Conservation (phyloP, 192 early-diverging fungal genomes). For the Jimgerdemannia flammicorona region DNA sequence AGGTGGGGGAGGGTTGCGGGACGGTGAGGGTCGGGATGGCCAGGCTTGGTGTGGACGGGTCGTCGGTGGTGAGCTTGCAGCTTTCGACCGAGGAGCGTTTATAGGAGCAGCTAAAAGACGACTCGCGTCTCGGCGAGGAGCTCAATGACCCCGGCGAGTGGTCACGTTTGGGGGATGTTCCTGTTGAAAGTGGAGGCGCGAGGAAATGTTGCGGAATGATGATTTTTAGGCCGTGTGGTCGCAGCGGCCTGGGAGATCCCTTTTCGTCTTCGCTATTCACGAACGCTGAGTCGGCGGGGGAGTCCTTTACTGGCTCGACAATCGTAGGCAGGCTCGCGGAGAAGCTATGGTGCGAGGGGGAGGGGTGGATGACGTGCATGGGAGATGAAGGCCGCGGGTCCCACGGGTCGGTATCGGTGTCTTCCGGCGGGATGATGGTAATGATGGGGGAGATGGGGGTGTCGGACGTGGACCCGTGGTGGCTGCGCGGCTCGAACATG, state of each 20-base stretch:
- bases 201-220: neutral
- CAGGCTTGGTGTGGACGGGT: neutral
- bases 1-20: neutral
- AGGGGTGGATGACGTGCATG: neutral
- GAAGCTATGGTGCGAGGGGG: neutral
- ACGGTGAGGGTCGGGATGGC: neutral
- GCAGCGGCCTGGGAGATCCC: neutral
- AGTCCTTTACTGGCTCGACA: neutral
- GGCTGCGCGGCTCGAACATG: too few species aligned
- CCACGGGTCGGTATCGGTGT: constrained; percentile 17
- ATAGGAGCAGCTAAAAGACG: neutral
- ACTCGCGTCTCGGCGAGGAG: neutral
- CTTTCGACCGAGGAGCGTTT: neutral
- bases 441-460: constrained; percentile 11
- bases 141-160: neutral
- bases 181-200: neutral
- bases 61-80: neutral
- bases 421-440: constrained; percentile 7
- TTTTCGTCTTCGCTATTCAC: constrained; percentile 6
- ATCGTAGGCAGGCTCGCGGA: neutral
- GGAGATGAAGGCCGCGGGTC: constrained; percentile 14
- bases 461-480: constrained; percentile 18
- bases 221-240: neutral
- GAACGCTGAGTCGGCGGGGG: constrained; percentile 7
- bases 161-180: neutral